Base-by-base conservation (phyloP, 2,329 filamentous ascomycete species). In the Xylaria sp. region DNA sequence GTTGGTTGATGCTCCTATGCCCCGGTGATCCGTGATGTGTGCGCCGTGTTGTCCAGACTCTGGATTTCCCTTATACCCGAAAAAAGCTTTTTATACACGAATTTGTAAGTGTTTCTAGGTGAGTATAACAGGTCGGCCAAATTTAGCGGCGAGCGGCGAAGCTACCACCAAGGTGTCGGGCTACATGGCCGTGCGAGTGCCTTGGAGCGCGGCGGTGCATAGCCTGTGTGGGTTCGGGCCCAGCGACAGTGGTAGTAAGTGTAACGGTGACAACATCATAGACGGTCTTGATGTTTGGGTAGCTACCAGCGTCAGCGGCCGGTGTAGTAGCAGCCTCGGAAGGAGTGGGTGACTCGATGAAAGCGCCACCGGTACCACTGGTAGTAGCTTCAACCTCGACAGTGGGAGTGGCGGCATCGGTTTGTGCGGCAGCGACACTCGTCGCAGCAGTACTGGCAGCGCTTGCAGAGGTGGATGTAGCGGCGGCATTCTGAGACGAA, bases 221-320 rank as follows among this genome's bases (percentile, higher is more conserved):
- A 1, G 64, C 67, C 8, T 72, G 65, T 1, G 76, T 75, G 25
- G 75, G 39, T n/a, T 71, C 70, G n/a, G 72, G 54, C 2, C 3
- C 60, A 3, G 23, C 23, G 3, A 73, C 69, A 4, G 74, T 76
- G 15, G 68, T 73, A 32, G 70, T 78, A 12, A 74, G 78, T 32
- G 80, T 86, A 34, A 86, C 80, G 10, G 84, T 85, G 13, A 85
- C 80, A 2, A 84, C 84, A 73, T 84, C 79, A 75, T 79, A 84
- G 62, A 85, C 79, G 28, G 82, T 86, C 52, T 74, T 79, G 66
- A 77, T 72, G 28, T 73, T 72, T 62, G 77, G 78, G 57, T 74
- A 69, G 20, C 73, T 74, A 18, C 73, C 68, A 41, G 66, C 48
- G 13, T 61, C 60, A 18, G 72, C 65, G 15, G 76, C 76, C 6